Base-by-base conservation (phyloP, 768 basidiomycete species). In the Trametes sanguinea region DNA sequence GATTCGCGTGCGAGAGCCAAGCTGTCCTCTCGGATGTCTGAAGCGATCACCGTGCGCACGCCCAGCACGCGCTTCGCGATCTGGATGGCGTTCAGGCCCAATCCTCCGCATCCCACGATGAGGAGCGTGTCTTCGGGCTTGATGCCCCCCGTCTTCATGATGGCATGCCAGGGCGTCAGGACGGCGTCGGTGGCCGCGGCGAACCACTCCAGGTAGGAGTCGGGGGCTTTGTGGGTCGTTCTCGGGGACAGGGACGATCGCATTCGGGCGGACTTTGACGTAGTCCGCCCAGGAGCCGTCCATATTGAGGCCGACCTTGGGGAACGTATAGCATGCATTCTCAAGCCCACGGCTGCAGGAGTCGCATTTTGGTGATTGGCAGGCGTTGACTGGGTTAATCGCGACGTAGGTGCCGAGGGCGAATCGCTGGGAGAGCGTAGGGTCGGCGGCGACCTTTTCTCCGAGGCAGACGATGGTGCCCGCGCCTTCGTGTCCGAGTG, bases 71-170 rank as follows among this genome's bases (percentile, higher is more conserved):
- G 22, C 61, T 70, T 70, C 43, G 67, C 69, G 29, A 70, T 66
- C 51, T 48, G 64, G 43, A 70, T 44, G n/a, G 68, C 17, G 57
- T 74, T 46, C 74, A 77, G 50, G 68, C 76, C 59, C 66, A 74
- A 54, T 47, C 73, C 56, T 50, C 74, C 59, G 65, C 73, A 33
- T 64, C 68, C 61, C 71, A 79, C 33, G 76, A 78, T 46, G 75
- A 80, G 35, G 77, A 82, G 54, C 13, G 67, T 68, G 14, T 70
- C 64, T 27, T 55, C 64, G 8, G 61, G 57, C 35, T 55, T 54
- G 17, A 69, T 13, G 11, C 30, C 40, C 30, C 61, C 62, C 13
- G 54, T 33, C 48, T 40, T 43, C 37, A 59, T 64, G 53, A 70
- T n/a, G 9, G 64, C 67, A 45, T 65, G 69, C 51, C 64, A 70